Percentiles rank a stretch among this genome's conserved stretches.
Evolutionary conservation across 495 filamentous ascomycete genomes (phyloP).

Genomic region (Lasiosphaeria hispida): DNA sequence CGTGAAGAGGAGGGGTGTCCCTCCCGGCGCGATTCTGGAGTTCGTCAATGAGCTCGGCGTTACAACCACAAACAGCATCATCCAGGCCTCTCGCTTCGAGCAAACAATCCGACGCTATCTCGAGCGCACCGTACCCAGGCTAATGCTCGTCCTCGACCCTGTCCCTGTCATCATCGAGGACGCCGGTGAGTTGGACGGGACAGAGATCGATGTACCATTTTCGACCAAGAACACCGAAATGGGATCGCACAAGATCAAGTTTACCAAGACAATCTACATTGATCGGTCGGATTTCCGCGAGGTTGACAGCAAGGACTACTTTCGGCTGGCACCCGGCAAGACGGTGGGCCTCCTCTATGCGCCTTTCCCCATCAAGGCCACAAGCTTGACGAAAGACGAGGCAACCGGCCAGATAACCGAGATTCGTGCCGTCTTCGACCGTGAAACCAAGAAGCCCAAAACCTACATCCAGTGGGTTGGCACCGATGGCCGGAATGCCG

Average conservation of each 20-base stretch:
- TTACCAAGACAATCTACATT: constrained; percentile 87
- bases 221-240: constrained; percentile 68
- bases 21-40: constrained; percentile 79
- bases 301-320: constrained; percentile 79
- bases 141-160: constrained; percentile 85
- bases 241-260: constrained; percentile 62
- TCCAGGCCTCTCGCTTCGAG: constrained; percentile 74
- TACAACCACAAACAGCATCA: constrained; percentile 68
- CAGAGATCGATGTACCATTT: constrained; percentile 62
- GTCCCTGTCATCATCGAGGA: constrained; percentile 77
- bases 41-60: constrained; percentile 90
- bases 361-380: constrained; percentile 79
- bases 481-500: constrained; percentile 61
- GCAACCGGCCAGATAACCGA: constrained; percentile 65
- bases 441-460: constrained; percentile 77
- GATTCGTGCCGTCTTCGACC: constrained; percentile 63
- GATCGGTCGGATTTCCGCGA: constrained; percentile 91
- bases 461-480: constrained; percentile 91
- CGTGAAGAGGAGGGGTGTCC: constrained; percentile 76
- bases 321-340: constrained; percentile 90
- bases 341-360: constrained; percentile 82
- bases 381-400: constrained; percentile 69
- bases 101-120: constrained; percentile 76
- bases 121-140: constrained; percentile 76
- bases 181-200: constrained; percentile 60